These are phyloP conservation scores for Aspergillus kassunensis DNA, from an alignment of 495 filamentous ascomycete genomes.

Conservation along the genomic window DNA sequence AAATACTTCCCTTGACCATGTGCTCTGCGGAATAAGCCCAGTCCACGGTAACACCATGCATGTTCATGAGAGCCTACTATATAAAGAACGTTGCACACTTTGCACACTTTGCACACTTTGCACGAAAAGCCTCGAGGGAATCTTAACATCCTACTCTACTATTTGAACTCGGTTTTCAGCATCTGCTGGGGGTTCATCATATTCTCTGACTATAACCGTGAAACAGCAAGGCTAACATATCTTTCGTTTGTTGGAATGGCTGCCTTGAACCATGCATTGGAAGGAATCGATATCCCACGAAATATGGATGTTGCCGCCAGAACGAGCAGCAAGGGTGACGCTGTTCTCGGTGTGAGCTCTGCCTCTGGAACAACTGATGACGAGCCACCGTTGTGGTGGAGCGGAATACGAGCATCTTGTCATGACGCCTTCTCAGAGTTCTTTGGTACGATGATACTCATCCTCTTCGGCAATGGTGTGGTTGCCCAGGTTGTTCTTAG, in stretches of 20 bases:
- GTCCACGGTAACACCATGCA: conserved; percentile 6
- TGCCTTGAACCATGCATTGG: neutral
- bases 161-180: neutral
- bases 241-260: neutral
- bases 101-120: neutral
- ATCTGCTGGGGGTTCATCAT: neutral
- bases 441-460: conserved; percentile 58
- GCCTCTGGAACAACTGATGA: neutral
- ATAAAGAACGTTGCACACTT: neutral
- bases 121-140: neutral
- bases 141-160: neutral
- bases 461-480: conserved; percentile 60
- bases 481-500: conserved; percentile 59
- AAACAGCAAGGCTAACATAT: no score
- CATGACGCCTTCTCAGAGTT: conserved; percentile 60
- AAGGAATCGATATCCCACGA: conserved; percentile 1
- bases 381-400: conserved; percentile 39
- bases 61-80: neutral
- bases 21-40: neutral
- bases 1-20: neutral
- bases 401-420: conserved; percentile 38
- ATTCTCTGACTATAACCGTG: no score
- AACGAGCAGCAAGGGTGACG: neutral
- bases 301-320: neutral
- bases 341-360: neutral